phyloP scores from a whole-genome alignment of 2,329 filamentous ascomycete genomes.

The Pezicula carpinea region DNA sequence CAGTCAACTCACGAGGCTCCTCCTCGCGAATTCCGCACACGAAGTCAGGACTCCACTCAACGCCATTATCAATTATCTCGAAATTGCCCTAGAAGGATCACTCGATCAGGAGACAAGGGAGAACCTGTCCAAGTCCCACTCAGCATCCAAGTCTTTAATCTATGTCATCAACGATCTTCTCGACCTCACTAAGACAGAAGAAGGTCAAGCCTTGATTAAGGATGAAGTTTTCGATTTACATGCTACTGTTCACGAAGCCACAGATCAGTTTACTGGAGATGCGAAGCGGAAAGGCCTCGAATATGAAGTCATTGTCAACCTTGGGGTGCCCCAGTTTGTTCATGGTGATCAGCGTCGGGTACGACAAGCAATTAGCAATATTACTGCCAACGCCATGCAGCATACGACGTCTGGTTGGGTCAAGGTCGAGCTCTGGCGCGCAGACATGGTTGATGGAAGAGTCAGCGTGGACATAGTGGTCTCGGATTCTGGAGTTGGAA shows the following conservation, averaged over 20 bases:
- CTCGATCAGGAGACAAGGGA: conserved; percentile 81
- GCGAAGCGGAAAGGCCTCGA: conserved; percentile 69
- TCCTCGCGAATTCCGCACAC: conserved; percentile 85
- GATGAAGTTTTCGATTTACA: conserved; percentile 74
- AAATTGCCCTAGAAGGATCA: conserved; percentile 79
- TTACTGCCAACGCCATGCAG: conserved; percentile 81
- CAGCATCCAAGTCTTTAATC: conserved; percentile 85
- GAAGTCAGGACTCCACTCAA: conserved; percentile 89
- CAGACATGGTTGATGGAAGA: conserved; percentile 46
- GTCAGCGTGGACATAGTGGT: conserved; percentile 70
- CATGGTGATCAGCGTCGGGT: conserved; percentile 75
- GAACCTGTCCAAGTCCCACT: conserved; percentile 79
- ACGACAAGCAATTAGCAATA: conserved; percentile 77
- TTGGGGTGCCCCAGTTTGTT: conserved; percentile 65
- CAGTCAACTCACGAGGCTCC: conserved; percentile 71
- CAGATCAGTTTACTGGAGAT: conserved; percentile 68
- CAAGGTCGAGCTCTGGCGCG: conserved; percentile 64
- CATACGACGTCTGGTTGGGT: conserved; percentile 67
- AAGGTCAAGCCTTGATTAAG: conserved; percentile 73
- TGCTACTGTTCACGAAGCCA: conserved; percentile 70
- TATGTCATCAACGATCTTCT: conserved; percentile 92
- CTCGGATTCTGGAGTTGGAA: conserved; percentile 71
- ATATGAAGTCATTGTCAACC: conserved; percentile 64
- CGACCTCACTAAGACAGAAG: conserved; percentile 83
- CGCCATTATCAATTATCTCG: conserved; percentile 90